Evolutionary conservation across 2,329 filamentous ascomycete species (phyloP), one percentile per base, ranked within the genome.

Genomic region (Neofusicoccum sp.): DNA sequence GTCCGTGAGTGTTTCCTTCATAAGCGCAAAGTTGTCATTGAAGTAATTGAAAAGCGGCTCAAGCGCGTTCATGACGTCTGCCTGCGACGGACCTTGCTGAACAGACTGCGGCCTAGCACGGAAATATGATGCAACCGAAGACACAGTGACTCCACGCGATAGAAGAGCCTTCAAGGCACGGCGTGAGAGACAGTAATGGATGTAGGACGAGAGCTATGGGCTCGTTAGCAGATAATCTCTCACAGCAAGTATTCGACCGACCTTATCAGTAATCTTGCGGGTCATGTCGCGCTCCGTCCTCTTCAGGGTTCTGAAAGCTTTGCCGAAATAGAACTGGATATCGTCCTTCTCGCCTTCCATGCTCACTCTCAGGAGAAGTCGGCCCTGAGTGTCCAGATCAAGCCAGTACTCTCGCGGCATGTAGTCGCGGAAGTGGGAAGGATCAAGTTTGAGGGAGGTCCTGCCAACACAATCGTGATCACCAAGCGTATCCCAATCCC

Each of bases 301-400:
- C 82, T 98, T 98, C 69, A 99, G 83, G 65, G 94, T 92, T 50
- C 95, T 87, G 80, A 99, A 99, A 31, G 95, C 91, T 78, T 97
- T 98, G 70, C 93, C 95, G 77, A 98, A 98, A 73, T 97, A 94
- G 77, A 99, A 99, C 71, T 97, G 92, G 64, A 99, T 99, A 74
- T 99, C 95, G 74, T 99, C 95, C 66, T 95, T 87, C 78, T 99
- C 95, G 58, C 95, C 95, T 79, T 99, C 95, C 95, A 99, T 99
- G 74, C 93, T 97, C 59, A 99, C 93, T 66, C 94, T 87, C 59
- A 99, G 85, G 63, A 99, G 79, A 36, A 99, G 78, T 56, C 94
- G 86, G 6, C 95, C 95, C 76, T 99, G 95, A 0, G 94, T 97
- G 75, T 99, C 95, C 50, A 99, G 85, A 73, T 98, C 94, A 16